Conservation (phyloP, 371 early-diverging fungal species). For the Gilbertella persicaria region DNA sequence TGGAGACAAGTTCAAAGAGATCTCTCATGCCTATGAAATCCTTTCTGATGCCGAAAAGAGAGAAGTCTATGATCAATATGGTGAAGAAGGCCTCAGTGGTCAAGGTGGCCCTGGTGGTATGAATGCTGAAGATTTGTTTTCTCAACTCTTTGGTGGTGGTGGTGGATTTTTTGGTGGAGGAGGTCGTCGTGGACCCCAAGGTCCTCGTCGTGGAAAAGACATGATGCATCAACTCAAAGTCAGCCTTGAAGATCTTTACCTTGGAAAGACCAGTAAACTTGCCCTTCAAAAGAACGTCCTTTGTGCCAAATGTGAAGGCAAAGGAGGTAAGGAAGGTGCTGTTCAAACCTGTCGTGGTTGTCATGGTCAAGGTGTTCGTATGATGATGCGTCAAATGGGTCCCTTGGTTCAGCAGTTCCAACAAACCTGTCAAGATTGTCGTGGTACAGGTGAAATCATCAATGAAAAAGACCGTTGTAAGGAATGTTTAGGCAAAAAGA, state of each 20-base stretch:
- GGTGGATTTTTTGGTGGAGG: conserved; percentile 81
- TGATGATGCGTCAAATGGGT: conserved; percentile 92
- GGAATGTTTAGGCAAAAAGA: conserved; percentile 87
- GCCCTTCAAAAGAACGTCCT: conserved; percentile 87
- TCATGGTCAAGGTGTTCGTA: conserved; percentile 82
- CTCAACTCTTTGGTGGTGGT: conserved; percentile 64
- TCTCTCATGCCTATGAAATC: conserved; percentile 93
- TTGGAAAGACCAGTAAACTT: conserved; percentile 89
- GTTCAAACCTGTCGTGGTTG: conserved; percentile 74
- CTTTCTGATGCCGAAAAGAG: conserved; percentile 85
- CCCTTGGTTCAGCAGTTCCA: conserved; percentile 98
- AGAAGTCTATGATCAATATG: conserved; percentile 75
- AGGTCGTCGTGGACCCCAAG: conserved; percentile 46
- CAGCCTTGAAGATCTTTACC: conserved; percentile 92
- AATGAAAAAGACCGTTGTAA: conserved; percentile 88
- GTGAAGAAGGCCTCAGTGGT: conserved; percentile 84
- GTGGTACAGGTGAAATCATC: conserved; percentile 88
- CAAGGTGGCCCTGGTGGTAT: conserved; percentile 54
- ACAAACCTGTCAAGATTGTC: conserved; percentile 89
- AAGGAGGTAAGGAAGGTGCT: conserved; percentile 72
- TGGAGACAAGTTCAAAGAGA: conserved; percentile 90
- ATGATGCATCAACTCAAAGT: conserved; percentile 83
- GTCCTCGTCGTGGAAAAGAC: conserved; percentile 77
- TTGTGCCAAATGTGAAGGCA: conserved; percentile 82
- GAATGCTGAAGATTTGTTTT: conserved; percentile 60